A percentile compares a stretch with the other conserved stretches of the same genome.
phyloP scores from a whole-genome alignment of 2,329 filamentous ascomycete genomes.

The Ilyonectria mors-panacis region DNA sequence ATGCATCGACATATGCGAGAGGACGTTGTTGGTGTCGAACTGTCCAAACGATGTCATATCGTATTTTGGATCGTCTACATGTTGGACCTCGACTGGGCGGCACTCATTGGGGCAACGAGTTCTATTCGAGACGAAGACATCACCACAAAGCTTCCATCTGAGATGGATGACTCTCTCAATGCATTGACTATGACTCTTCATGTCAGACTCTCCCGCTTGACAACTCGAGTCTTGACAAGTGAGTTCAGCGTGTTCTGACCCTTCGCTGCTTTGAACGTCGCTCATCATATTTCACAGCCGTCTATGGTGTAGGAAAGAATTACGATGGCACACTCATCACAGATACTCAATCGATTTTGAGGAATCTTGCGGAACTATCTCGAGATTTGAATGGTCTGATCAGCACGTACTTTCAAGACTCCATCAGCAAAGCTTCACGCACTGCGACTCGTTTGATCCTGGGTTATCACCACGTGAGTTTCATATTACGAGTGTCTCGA shows the following conservation, averaged over 20 bases:
- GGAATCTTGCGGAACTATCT: conserved; percentile 46
- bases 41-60: conserved; percentile 48
- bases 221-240: conserved; percentile 43
- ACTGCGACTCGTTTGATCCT: conserved; percentile 46
- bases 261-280: fast-evolving
- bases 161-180: conserved; percentile 46
- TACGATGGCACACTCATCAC: conserved; percentile 48
- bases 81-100: conserved; percentile 47
- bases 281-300: conserved; percentile 29
- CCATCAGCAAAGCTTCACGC: conserved; percentile 48
- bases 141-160: conserved; percentile 48
- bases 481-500: fast-evolving
- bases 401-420: conserved; percentile 48
- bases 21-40: conserved; percentile 38
- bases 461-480: conserved; percentile 46
- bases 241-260: neutral
- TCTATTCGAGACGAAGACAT: conserved; percentile 51
- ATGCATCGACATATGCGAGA: conserved; percentile 48
- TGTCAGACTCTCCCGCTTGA: conserved; percentile 46
- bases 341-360: conserved; percentile 48
- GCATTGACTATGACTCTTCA: conserved; percentile 46
- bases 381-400: conserved; percentile 47
- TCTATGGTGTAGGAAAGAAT: conserved; percentile 48
- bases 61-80: conserved; percentile 52
- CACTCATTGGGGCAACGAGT: conserved; percentile 47